A percentile compares a stretch with the other conserved stretches of the same genome.
Evolutionary conservation across 192 early-diverging fungal genomes (phyloP).

Genomic region (Backusella westeae): DNA sequence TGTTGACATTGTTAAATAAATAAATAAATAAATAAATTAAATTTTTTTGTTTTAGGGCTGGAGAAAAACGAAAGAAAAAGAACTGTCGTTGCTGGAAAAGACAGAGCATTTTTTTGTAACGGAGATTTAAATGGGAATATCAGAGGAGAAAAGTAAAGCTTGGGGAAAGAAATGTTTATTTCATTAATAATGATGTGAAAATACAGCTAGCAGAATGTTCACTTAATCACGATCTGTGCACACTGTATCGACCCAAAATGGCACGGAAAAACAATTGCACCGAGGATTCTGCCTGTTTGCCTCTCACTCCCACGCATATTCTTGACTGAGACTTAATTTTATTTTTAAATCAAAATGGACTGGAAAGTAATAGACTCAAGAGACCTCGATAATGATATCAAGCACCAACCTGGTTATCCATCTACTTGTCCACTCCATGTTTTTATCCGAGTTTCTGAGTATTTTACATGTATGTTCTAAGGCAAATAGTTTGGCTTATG

Average conservation of each 20-base stretch:
- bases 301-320: neutral
- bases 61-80: neutral
- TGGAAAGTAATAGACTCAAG: neutral
- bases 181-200: neutral
- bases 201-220: neutral
- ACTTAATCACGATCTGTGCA: neutral
- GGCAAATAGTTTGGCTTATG: neutral
- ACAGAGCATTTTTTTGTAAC: neutral
- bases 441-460: too few relatives aligned
- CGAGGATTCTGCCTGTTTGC: neutral
- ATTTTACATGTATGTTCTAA: neutral
- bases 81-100: neutral
- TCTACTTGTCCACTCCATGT: too few relatives aligned
- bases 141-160: neutral
- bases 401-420: too few relatives aligned
- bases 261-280: neutral
- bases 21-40: neutral
- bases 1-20: neutral
- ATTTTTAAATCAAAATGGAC: neutral
- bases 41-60: neutral
- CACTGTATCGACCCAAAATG: neutral
- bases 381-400: neutral
- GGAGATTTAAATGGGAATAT: neutral
- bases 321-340: neutral
- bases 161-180: neutral